phyloP scores from a whole-genome alignment of 2,329 filamentous ascomycete species.

The Ascochyta rabiei region DNA sequence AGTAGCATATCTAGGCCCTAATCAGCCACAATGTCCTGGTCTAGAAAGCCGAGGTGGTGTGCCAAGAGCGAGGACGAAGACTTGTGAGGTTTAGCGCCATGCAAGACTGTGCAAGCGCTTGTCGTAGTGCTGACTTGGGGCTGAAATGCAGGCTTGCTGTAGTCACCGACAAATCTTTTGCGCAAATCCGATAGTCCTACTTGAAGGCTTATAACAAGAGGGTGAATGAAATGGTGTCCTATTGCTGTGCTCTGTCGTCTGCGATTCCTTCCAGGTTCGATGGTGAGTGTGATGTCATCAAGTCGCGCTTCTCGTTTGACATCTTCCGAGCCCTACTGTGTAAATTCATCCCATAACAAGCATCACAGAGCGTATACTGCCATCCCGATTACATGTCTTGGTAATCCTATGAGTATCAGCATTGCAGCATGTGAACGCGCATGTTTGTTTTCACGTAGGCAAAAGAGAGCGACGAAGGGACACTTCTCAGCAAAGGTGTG shows the following conservation, averaged over 20 bases:
- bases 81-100: slow-evolving; percentile 3
- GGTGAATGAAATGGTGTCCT: too few species aligned
- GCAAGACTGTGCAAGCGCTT: neutral
- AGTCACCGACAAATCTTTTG: neutral
- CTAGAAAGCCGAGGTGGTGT: neutral
- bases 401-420: neutral
- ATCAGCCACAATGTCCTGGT: neutral
- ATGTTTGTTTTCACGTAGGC: neutral
- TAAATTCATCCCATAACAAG: neutral
- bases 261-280: neutral
- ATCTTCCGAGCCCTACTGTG: neutral
- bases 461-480: too few species aligned
- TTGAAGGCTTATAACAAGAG: too few species aligned
- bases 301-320: neutral
- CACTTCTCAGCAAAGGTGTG: too few species aligned
- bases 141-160: neutral
- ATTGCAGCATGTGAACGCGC: neutral
- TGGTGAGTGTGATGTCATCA: neutral
- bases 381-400: neutral
- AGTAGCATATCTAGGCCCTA: neutral
- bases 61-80: neutral
- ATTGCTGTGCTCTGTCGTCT: neutral
- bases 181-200: too few species aligned
- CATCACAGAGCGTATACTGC: neutral
- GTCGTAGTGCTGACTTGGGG: slow-evolving; percentile 15